Evolutionary conservation across 2,329 filamentous ascomycete species (phyloP).

Genomic region (Metarhizium robertsii): DNA sequence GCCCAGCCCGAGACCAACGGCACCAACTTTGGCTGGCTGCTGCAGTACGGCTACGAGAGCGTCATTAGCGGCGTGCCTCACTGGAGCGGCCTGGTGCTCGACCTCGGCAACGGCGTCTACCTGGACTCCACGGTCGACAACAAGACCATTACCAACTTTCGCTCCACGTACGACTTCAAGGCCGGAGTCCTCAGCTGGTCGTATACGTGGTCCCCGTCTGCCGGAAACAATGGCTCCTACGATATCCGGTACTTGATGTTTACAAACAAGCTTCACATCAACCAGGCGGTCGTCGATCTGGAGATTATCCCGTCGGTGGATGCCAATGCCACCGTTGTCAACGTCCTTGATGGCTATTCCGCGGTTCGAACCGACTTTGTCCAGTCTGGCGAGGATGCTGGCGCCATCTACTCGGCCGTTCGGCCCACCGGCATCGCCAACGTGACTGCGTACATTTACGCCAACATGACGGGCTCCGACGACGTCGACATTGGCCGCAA

Average conservation of each 20-base stretch:
- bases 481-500: slow-evolving; percentile 29
- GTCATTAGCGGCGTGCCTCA: slow-evolving; percentile 65
- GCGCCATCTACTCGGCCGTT: slow-evolving; percentile 55
- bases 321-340: slow-evolving; percentile 49
- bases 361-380: slow-evolving; percentile 55
- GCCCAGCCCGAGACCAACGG: slow-evolving; percentile 46
- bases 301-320: slow-evolving; percentile 32
- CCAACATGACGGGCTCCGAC: slow-evolving; percentile 31
- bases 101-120: slow-evolving; percentile 38
- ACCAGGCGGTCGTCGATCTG: slow-evolving; percentile 16
- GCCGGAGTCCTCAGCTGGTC: slow-evolving; percentile 54
- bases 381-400: slow-evolving; percentile 43
- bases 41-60: slow-evolving; percentile 51
- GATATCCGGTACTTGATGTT: slow-evolving; percentile 58
- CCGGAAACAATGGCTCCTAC: slow-evolving; percentile 32
- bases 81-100: slow-evolving; percentile 35
- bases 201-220: slow-evolving; percentile 53
- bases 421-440: slow-evolving; percentile 51
- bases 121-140: slow-evolving; percentile 53
- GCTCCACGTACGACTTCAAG: slow-evolving; percentile 51
- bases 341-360: slow-evolving; percentile 58
- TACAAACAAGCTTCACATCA: slow-evolving; percentile 53
- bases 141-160: slow-evolving; percentile 50
- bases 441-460: slow-evolving; percentile 45
- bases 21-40: slow-evolving; percentile 58